Evolutionary conservation across 2,329 filamentous ascomycete species (phyloP).

Genomic region (Aureobasidium lini): DNA sequence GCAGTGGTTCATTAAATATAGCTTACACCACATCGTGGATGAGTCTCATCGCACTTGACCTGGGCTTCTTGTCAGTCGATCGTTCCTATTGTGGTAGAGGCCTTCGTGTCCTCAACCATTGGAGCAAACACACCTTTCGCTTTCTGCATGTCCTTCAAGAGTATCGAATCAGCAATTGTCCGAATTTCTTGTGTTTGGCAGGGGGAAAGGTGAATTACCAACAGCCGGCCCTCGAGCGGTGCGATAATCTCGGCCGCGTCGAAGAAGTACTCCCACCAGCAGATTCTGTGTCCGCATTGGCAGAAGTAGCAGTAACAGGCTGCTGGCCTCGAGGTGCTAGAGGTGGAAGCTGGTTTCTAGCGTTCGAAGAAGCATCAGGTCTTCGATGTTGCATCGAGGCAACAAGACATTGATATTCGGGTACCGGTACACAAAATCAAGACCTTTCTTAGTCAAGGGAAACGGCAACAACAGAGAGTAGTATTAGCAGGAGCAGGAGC

Average conservation of each 20-base stretch:
- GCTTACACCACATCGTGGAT: conserved; percentile 47
- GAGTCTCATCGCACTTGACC: conserved; percentile 51
- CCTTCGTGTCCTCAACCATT: not conserved
- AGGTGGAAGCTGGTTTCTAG: conserved; percentile 27
- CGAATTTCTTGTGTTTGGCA: not conserved
- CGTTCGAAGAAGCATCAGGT: conserved; percentile 15
- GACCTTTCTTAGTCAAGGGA: conserved; percentile 8
- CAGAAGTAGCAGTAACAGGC: conserved; percentile 8
- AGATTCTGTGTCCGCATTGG: conserved; percentile 11
- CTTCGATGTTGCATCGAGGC: conserved; percentile 17
- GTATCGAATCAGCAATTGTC: conserved; percentile 4
- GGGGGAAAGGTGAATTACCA: conserved; percentile 32
- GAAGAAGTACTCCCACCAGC: conserved; percentile 3
- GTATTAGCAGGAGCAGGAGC: conserved; percentile 2
- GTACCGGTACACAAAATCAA: conserved; percentile 8
- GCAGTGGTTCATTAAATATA: not conserved
- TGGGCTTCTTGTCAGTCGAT: conserved; percentile 20
- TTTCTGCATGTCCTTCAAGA: conserved; percentile 27
- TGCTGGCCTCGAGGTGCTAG: conserved; percentile 23
- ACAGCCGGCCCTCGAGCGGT: conserved; percentile 47
- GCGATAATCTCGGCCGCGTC: conserved; percentile 39
- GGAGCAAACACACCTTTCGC: conserved; percentile 23
- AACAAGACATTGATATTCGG: conserved; percentile 14
- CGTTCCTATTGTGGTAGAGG: not conserved
- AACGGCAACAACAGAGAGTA: conserved; percentile 10